These are phyloP conservation scores for Marasmius fiardii DNA, from an alignment of 1,284 basidiomycete species.

Conservation along the genomic window DNA sequence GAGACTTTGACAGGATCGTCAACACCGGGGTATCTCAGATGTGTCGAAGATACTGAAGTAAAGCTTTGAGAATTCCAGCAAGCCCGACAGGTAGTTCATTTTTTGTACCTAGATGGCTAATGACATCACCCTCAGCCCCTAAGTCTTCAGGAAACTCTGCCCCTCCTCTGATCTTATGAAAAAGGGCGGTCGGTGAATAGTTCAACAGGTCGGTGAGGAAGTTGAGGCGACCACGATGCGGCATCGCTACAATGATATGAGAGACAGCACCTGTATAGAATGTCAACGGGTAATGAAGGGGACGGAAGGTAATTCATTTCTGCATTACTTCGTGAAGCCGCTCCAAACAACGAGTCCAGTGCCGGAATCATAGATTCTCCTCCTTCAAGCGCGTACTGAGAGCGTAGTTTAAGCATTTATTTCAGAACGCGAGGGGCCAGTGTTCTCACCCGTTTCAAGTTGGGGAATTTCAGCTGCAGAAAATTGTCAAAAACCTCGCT, in stretches of 20 bases:
- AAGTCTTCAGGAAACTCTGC: conserved; percentile 69
- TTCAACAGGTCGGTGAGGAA: conserved; percentile 78
- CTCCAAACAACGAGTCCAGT: conserved; percentile 70
- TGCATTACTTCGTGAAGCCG: conserved; percentile 55
- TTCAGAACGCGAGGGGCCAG: not conserved
- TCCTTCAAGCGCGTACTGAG: conserved; percentile 77
- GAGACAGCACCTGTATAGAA: conserved; percentile 56
- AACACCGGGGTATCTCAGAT: conserved; percentile 50
- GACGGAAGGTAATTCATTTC: not conserved
- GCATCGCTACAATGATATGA: conserved; percentile 77
- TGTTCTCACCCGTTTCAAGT: conserved; percentile 60
- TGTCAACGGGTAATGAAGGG: not conserved
- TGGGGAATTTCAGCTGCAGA: conserved; percentile 79
- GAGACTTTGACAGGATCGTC: conserved; percentile 63
- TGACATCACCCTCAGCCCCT: conserved; percentile 77
- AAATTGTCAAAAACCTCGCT: conserved; percentile 85
- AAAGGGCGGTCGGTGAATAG: conserved; percentile 64
- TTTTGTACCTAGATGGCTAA: conserved; percentile 72
- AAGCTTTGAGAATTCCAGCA: not conserved
- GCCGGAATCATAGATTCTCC: conserved; percentile 90
- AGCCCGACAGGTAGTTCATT: conserved; percentile 3
- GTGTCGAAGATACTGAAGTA: conserved; percentile 55
- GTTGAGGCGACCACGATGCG: conserved; percentile 86
- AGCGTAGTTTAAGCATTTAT: not conserved
- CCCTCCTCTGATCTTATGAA: conserved; percentile 83